These are phyloP conservation scores for Pseudogymnoascus sp. DNA, from an alignment of 2,329 filamentous ascomycete genomes.

Conservation along the genomic window DNA sequence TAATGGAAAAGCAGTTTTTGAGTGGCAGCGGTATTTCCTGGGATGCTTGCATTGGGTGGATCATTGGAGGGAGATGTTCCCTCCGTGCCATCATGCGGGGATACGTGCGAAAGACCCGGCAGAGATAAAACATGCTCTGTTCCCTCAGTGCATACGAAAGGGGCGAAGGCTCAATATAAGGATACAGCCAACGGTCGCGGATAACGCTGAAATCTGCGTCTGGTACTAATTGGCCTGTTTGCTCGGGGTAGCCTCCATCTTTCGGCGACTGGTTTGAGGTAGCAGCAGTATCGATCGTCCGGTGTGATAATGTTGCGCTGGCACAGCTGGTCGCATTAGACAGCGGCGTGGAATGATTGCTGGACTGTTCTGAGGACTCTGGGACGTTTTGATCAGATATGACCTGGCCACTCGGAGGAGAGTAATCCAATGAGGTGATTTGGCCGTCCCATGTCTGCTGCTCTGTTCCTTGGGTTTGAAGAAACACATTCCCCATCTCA, in stretches of 20 bases:
- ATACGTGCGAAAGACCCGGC: conserved; percentile 32
- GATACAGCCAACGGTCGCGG: conserved; percentile 2
- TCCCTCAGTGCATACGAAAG: conserved; percentile 13
- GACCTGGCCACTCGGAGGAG: background rate
- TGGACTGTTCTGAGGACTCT: background rate
- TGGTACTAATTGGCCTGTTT: background rate
- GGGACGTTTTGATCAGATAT: background rate
- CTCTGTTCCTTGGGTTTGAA: background rate
- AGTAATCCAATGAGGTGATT: background rate
- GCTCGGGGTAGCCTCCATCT: background rate
- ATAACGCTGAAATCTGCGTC: background rate
- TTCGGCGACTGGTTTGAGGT: conserved; percentile 12
- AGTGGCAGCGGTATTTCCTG: conserved; percentile 22
- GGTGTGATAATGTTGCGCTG: background rate
- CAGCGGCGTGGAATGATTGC: background rate
- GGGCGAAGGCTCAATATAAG: background rate
- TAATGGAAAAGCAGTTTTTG: conserved; percentile 31
- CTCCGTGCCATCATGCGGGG: conserved; percentile 34
- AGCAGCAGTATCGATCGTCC: background rate
- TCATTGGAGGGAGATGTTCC: conserved; percentile 31
- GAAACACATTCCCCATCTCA: background rate
- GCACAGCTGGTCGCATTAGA: background rate
- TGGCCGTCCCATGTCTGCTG: background rate
- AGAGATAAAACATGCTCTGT: conserved; percentile 30
- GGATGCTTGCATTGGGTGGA: conserved; percentile 28